phyloP scores from a whole-genome alignment of 345 rosid species.

The Moringa oleifera region DNA sequence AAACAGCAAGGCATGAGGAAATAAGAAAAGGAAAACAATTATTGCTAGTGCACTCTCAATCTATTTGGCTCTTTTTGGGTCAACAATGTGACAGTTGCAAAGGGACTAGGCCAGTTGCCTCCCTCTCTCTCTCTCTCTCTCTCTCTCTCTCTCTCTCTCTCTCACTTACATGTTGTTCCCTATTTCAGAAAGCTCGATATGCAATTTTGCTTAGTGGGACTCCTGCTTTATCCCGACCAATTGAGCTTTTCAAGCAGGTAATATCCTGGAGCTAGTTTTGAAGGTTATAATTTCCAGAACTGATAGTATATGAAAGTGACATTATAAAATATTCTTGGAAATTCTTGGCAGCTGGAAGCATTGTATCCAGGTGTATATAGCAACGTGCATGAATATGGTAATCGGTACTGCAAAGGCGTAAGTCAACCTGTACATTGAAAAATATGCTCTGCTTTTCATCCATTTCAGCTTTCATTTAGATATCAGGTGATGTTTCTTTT shows the following conservation, averaged over 20 bases:
- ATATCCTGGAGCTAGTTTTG: conserved; percentile 7
- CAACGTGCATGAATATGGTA: conserved; percentile 81
- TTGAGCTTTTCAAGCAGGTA: conserved; percentile 95
- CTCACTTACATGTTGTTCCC: not conserved
- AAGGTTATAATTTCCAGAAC: conserved; percentile 5
- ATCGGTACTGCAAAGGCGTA: conserved; percentile 89
- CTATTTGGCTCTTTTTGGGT: too few species aligned
- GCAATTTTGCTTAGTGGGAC: conserved; percentile 89
- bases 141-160: not conserved
- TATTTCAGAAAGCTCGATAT: conserved; percentile 79
- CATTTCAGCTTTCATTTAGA: conserved; percentile 2
- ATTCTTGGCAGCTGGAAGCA: conserved; percentile 74
- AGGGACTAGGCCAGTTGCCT: too few species aligned
- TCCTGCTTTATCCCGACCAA: conserved; percentile 96
- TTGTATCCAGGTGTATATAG: conserved; percentile 80
- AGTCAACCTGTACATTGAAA: conserved; percentile 22
- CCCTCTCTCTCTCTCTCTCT: too few species aligned
- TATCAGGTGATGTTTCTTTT: conserved; percentile 6
- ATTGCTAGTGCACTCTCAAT: too few species aligned
- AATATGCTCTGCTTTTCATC: not conserved
- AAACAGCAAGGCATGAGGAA: too few species aligned
- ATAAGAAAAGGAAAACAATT: too few species aligned
- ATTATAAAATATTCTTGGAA: conserved; percentile 9
- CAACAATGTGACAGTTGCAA: too few species aligned
- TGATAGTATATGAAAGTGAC: conserved; percentile 7